A percentile compares a stretch with the other conserved stretches of the same genome.
These are phyloP conservation scores for Allium fistulosum DNA, from an alignment of 106 monocot species.

Conservation along the genomic window DNA sequence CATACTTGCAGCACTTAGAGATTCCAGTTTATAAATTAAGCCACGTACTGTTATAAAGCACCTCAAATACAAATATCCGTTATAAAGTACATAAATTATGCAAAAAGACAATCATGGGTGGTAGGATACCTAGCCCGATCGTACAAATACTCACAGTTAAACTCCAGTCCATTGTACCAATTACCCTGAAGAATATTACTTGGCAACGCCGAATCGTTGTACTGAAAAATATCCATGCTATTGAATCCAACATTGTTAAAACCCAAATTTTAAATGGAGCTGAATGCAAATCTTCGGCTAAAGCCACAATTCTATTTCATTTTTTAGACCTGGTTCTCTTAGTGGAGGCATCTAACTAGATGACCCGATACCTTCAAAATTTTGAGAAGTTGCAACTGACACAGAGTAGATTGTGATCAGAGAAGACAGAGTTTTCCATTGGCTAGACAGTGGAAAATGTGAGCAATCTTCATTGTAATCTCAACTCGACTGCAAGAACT, in stretches of 20 bases:
- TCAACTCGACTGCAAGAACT: too few species aligned
- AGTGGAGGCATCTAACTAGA: slow-evolving; percentile 9
- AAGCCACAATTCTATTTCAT: slow-evolving; percentile 22
- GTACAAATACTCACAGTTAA: slow-evolving; percentile 35
- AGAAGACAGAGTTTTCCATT: slow-evolving; percentile 15
- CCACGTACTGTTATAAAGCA: too few species aligned
- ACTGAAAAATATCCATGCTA: slow-evolving; percentile 37
- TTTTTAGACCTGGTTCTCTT: slow-evolving; percentile 23
- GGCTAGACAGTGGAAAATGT: slow-evolving; percentile 15
- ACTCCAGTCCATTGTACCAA: slow-evolving; percentile 39
- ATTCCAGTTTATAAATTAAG: too few species aligned
- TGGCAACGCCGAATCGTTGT: slow-evolving; percentile 12
- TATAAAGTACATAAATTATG: slow-evolving; percentile 14
- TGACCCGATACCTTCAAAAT: slow-evolving; percentile 8
- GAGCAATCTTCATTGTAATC: slow-evolving; percentile 10
- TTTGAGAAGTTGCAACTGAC: slow-evolving; percentile 7
- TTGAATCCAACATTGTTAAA: slow-evolving; percentile 39
- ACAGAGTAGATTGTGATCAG: slow-evolving; percentile 26
- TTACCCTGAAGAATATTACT: slow-evolving; percentile 25
- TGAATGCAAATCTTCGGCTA: slow-evolving; percentile 38
- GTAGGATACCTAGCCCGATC: slow-evolving; percentile 37
- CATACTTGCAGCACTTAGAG: background rate
- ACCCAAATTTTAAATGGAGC: slow-evolving; percentile 32
- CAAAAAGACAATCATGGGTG: slow-evolving; percentile 46
- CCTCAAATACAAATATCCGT: too few species aligned